A percentile compares a stretch with the other conserved stretches of the same genome.
phyloP scores from a whole-genome alignment of 1,139 yeast genomes.

The Scheffersomyces quercinus region DNA sequence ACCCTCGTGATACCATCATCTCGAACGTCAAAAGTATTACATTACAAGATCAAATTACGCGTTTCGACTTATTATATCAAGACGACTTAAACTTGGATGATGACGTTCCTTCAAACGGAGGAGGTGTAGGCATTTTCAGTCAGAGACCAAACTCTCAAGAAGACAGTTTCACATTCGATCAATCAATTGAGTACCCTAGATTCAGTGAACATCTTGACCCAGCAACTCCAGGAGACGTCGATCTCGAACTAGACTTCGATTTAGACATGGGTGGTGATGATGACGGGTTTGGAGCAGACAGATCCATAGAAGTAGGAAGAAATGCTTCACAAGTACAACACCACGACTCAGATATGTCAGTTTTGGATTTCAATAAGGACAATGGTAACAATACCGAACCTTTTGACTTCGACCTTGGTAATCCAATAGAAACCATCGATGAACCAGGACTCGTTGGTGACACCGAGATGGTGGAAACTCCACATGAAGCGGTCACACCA shows the following conservation, averaged over 20 bases:
- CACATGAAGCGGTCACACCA: constrained; percentile 21
- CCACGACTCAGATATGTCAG: constrained; percentile 31
- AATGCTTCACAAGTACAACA: constrained; percentile 26
- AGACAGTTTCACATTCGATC: constrained; percentile 32
- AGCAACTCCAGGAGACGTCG: constrained; percentile 37
- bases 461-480: constrained; percentile 12
- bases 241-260: constrained; percentile 55
- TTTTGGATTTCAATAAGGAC: constrained; percentile 22
- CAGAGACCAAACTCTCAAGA: constrained; percentile 7
- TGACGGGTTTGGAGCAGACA: constrained; percentile 18
- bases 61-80: constrained; percentile 67
- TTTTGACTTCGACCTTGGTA: constrained; percentile 13
- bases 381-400: constrained; percentile 4
- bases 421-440: constrained; percentile 33
- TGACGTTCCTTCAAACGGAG: constrained; percentile 9
- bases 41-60: constrained; percentile 77
- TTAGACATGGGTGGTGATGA: constrained; percentile 22
- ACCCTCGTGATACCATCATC: constrained; percentile 52
- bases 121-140: constrained; percentile 13
- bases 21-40: constrained; percentile 57
- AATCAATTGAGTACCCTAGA: constrained; percentile 64
- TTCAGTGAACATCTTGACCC: constrained; percentile 20
- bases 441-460: constrained; percentile 14
- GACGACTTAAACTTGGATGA: constrained; percentile 65
- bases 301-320: constrained; percentile 52